Base-by-base conservation (phyloP, 1,139 yeast species). In the Sugiyamaella xylanicola region DNA sequence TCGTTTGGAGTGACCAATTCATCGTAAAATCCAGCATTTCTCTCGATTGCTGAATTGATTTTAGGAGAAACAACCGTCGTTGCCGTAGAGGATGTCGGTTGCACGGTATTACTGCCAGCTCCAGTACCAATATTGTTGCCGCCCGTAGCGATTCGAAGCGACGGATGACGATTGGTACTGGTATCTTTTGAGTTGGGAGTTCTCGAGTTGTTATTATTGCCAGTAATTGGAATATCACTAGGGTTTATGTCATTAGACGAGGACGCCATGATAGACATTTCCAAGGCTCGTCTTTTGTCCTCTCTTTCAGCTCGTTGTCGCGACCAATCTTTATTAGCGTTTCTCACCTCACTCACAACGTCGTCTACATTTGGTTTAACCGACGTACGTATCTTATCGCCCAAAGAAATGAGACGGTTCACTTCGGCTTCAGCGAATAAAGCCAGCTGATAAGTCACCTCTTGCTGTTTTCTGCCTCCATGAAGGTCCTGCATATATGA, bases 401-500 rank as follows among this genome's bases (percentile, higher is more conserved):
- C 65, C 3, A 63, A 51, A 4, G 59, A 54, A 22, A 68, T 59
- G n/a, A 70, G 56, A 15, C 66, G 56, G 11, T 62, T 61, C 17
- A 72, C 63, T 49, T 74, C 69, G 7, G 66, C 57, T 54, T 74
- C 75, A 1, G 75, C 75, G 55, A 66, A 76, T 17, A 68, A 59
- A 2, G 75, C 74, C 49, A 76, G 56, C 37, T 72, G 74, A 48
- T 65, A 72, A 11, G 73, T 65, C 41, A 75, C 68, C 16, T 72
- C 72, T 53, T 75, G 77, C 56, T 73, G 76, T 56, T 74, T 75
- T 22, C 78, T 65, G 1, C 80, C 80, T 45, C 85, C 85, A 19
- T 82, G 77, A 13, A 83, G 73, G 62, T 83, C 86, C 58, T 81
- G 81, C 56, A 90, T 72, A 64, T 77, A 85, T 55, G 82, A 80